Evolutionary conservation across 495 filamentous ascomycete species (phyloP).

Genomic region (Daldinia loculata): DNA sequence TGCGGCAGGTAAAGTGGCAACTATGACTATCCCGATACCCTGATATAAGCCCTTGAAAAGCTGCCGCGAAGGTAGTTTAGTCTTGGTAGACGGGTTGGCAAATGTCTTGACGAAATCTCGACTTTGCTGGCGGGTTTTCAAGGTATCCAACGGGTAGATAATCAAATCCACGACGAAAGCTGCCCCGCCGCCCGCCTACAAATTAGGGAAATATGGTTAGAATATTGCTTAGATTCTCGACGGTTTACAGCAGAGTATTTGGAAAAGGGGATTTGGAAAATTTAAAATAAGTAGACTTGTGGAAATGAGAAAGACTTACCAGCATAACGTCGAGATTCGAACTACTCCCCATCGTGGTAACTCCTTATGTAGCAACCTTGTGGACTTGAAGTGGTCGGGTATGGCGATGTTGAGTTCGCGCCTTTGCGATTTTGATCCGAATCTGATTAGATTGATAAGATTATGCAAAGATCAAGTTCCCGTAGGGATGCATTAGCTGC

Average conservation of each 20-base stretch:
- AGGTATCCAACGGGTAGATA: constrained; percentile 83
- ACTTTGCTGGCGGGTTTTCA: constrained; percentile 86
- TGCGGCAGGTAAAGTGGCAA: constrained; percentile 87
- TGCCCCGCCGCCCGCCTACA: constrained; percentile 79
- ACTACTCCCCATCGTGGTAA: constrained; percentile 37
- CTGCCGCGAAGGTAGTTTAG: constrained; percentile 57
- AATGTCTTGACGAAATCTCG: constrained; percentile 68
- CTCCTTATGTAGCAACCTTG: constrained; percentile 12
- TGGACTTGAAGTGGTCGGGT: not conserved
- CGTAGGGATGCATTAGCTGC: not conserved
- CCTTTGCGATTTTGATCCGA: constrained; percentile 11
- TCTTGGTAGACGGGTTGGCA: constrained; percentile 63
- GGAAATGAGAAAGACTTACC: constrained; percentile 39
- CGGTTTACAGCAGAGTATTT: too few species aligned
- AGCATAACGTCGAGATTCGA: constrained; percentile 53
- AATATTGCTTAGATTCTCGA: constrained; percentile 1
- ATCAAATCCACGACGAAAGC: constrained; percentile 82
- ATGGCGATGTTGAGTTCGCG: constrained; percentile 6
- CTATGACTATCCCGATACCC: constrained; percentile 84
- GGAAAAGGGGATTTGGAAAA: too few species aligned
- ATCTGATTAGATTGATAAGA: constrained; percentile 42
- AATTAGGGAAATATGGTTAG: constrained; percentile 6
- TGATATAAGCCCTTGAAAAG: constrained; percentile 85
- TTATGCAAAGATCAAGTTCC: constrained; percentile 24
- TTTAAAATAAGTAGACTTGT: too few species aligned